A percentile compares a stretch with the other conserved stretches of the same genome.
phyloP scores from a whole-genome alignment of 768 basidiomycete species.

The Leccinum longicurvipes region DNA sequence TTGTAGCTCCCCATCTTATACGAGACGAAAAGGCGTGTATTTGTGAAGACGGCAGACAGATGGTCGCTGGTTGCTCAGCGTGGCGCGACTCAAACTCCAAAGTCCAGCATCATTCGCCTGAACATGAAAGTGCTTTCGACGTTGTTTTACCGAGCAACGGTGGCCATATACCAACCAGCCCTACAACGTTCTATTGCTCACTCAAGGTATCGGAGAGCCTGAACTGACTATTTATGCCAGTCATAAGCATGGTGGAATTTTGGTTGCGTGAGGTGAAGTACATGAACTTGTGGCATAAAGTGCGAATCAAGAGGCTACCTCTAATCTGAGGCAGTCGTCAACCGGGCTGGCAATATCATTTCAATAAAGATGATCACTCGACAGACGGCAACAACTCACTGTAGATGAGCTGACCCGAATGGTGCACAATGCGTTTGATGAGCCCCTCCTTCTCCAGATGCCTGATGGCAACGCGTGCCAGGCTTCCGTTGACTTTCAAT shows the following conservation, averaged over 20 bases:
- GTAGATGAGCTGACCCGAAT: slow-evolving; percentile 92
- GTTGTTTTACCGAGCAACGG: too few relatives aligned
- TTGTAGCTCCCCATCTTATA: neutral
- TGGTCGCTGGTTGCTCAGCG: too few relatives aligned
- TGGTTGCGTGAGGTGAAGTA: slow-evolving; percentile 32
- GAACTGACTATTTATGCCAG: slow-evolving; percentile 7
- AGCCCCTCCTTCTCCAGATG: slow-evolving; percentile 91
- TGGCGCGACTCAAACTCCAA: neutral
- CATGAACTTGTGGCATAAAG: slow-evolving; percentile 35
- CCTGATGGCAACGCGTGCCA: slow-evolving; percentile 87
- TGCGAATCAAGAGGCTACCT: slow-evolving; percentile 17
- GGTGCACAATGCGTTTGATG: slow-evolving; percentile 97
- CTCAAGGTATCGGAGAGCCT: neutral
- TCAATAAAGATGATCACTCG: neutral
- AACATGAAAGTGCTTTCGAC: neutral
- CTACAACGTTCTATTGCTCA: neutral
- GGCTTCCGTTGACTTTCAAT: slow-evolving; percentile 92
- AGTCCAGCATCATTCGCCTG: neutral
- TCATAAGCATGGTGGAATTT: slow-evolving; percentile 24
- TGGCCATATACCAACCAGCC: neutral
- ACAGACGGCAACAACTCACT: slow-evolving; percentile 52
- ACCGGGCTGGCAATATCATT: slow-evolving; percentile 34
- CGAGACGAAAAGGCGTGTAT: neutral
- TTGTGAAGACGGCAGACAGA: neutral
- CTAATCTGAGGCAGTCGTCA: slow-evolving; percentile 42